These are phyloP conservation scores for Coprinellus micaceus DNA, from an alignment of 768 basidiomycete genomes.

Conservation along the genomic window DNA sequence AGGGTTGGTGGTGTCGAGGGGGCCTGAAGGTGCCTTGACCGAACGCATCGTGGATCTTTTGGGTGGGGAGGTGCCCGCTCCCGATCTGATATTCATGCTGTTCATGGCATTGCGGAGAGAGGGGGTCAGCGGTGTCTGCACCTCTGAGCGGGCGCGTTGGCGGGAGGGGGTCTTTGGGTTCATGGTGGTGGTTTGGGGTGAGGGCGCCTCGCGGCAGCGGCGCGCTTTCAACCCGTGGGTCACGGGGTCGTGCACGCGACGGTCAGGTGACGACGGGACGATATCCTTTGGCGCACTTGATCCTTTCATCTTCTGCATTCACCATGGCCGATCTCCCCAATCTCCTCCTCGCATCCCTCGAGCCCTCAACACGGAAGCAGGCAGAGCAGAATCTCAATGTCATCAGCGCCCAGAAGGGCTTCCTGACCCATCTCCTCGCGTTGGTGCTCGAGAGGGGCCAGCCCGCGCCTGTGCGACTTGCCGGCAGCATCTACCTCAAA, in stretches of 20 bases:
- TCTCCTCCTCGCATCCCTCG: constrained; percentile 68
- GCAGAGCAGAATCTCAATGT: constrained; percentile 75
- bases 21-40: constrained; percentile 16
- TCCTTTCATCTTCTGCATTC: constrained; percentile 1
- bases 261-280: neutral
- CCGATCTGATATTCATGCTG: constrained; percentile 35
- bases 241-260: constrained; percentile 9
- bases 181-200: neutral
- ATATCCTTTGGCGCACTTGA: neutral
- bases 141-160: constrained; percentile 44
- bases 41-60: constrained; percentile 22
- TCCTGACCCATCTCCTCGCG: constrained; percentile 72
- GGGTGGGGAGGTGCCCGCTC: constrained; percentile 14
- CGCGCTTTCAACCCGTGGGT: neutral
- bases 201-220: neutral
- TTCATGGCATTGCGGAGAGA: constrained; percentile 40
- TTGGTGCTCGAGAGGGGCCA: constrained; percentile 70
- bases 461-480: constrained; percentile 70
- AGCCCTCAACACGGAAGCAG: constrained; percentile 66
- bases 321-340: constrained; percentile 64
- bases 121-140: constrained; percentile 48
- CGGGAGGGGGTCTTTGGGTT: constrained; percentile 47
- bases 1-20: constrained; percentile 57
- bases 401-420: constrained; percentile 70
- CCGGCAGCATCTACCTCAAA: constrained; percentile 89